Base-by-base conservation (phyloP, 164 flowering plant genomes). In the Chimonanthus praecox region DNA sequence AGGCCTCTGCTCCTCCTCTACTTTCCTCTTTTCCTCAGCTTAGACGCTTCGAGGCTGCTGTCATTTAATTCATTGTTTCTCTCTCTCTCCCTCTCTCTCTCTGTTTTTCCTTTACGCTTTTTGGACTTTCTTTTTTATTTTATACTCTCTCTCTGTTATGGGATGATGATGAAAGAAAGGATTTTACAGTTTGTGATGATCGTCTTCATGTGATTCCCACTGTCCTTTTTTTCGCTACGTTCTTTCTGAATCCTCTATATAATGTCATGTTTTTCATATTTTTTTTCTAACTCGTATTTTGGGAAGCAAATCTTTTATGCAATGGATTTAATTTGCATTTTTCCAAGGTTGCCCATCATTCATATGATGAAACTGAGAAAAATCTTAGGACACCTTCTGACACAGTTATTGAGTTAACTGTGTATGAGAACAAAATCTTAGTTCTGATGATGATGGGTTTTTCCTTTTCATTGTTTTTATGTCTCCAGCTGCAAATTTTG, bases 351-450 rank as follows among this genome's bases (percentile, higher is more conserved):
- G 11, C 48, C 47, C 60, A 33, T 76, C 64, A 54, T 61, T 74
- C 81, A 78, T 51, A 45, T 78, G 85, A 81, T 77, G 85, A 81
- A 46, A 77, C 54, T 65, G n/a, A 20, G 64, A 74, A 72, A 47
- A 20, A 81, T 83, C 83, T 83, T 83, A 81, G 85, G 84, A 82
- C 84, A 80, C 82, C 82, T 82, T 82, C 84, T 75, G 81, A 83
- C 85, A 74, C 85, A 79, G 83, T 63, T 46, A 51, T 33, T 20
- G 46, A 47, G 15, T 15, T 21, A 44, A 47, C 79, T 77, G 83
- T 80, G 85, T 74, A 74, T 83, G 83, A 80, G 83, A 78, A 76
- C 11, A 54, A 68, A 11, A 65, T 74, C 66, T 77, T 46, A 58
- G 68, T 79, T 74, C 85, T 82, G 83, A 82, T 80, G 77, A 75